A percentile compares a stretch with the other conserved stretches of the same genome.
These are phyloP conservation scores for Iris macrosiphon DNA, from an alignment of 106 monocot species.

Conservation along the genomic window DNA sequence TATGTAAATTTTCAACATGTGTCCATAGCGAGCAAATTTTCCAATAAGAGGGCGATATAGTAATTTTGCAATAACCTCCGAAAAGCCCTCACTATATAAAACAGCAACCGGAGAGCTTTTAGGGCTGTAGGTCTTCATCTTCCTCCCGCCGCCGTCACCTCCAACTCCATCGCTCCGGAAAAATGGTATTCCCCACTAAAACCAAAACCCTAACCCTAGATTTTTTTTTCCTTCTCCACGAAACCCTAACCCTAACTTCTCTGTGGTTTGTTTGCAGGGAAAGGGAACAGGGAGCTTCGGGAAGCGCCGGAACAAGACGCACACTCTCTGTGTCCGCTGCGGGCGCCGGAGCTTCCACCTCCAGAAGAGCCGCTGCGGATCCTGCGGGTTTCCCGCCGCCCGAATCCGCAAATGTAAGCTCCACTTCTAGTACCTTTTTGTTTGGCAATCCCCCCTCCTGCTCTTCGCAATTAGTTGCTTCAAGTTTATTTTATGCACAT, in stretches of 20 bases:
- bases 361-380: constrained; percentile 27
- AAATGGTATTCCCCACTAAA: constrained; percentile 5
- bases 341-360: constrained; percentile 28
- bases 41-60: too few relatives aligned
- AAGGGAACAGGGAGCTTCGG: constrained; percentile 28
- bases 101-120: too few relatives aligned
- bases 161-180: not conserved
- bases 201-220: not conserved
- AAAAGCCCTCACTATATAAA: too few relatives aligned
- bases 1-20: too few relatives aligned
- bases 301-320: constrained; percentile 26
- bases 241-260: not conserved
- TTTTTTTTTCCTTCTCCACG: not conserved
- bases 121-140: too few relatives aligned
- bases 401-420: constrained; percentile 13
- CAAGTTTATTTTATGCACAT: too few relatives aligned
- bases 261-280: constrained; percentile 1
- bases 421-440: too few relatives aligned
- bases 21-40: too few relatives aligned
- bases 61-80: too few relatives aligned
- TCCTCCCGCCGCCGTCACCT: not conserved
- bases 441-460: too few relatives aligned
- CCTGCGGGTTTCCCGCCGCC: constrained; percentile 25
- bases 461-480: too few relatives aligned
- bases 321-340: constrained; percentile 22